Percentiles rank a stretch among this genome's conserved stretches.
Conservation (phyloP, 176 grass and related monocot species). For the Pharus latifolius region DNA sequence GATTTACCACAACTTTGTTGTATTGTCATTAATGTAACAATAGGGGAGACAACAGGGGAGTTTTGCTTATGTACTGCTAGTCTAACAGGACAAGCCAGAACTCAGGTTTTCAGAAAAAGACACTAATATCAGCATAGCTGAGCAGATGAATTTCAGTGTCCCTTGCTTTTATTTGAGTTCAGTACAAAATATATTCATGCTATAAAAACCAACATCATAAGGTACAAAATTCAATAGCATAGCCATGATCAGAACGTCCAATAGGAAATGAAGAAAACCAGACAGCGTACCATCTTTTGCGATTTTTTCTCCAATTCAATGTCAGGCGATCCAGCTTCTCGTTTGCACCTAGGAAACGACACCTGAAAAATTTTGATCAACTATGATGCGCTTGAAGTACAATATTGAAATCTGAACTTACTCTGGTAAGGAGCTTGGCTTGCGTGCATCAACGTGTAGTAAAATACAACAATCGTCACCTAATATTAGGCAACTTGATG, state of each 20-base stretch:
- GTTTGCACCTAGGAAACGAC: slow-evolving; percentile 26
- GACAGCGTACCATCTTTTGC: slow-evolving; percentile 26
- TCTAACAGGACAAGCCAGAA: neutral
- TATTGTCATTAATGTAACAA: neutral
- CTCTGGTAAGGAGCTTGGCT: slow-evolving; percentile 29
- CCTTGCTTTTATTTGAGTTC: no score
- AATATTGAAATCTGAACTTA: slow-evolving; percentile 7
- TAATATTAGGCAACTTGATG: neutral
- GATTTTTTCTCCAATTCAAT: slow-evolving; percentile 36
- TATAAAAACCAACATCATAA: neutral
- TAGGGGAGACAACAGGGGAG: neutral
- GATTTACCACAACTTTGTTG: neutral
- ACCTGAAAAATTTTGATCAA: slow-evolving; percentile 11
- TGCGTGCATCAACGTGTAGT: slow-evolving; percentile 17
- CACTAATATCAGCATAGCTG: neutral
- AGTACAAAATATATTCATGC: neutral
- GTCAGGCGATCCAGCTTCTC: slow-evolving; percentile 12
- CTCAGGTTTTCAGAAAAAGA: neutral
- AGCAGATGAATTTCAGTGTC: no score
- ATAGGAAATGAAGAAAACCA: no score
- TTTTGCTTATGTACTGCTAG: neutral
- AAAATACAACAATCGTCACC: slow-evolving; percentile 29
- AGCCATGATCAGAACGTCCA: no score
- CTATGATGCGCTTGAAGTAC: no score
- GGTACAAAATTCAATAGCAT: neutral